A percentile compares a stretch with the other conserved stretches of the same genome.
Evolutionary conservation across 73 alveolate genomes (phyloP).

Genomic region (Loxodes magnus): DNA sequence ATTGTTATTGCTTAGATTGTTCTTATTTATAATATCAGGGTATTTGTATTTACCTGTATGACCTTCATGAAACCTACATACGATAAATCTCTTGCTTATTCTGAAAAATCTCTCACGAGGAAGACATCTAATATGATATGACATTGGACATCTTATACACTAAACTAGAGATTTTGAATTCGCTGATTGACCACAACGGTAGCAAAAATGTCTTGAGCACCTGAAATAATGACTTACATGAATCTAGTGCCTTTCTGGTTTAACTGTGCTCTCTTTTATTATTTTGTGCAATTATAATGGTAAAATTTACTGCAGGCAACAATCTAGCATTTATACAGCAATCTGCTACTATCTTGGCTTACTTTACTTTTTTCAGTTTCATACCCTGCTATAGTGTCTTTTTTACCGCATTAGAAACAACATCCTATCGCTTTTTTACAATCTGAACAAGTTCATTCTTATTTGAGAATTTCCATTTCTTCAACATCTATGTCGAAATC

Average conservation of each 20-base stretch:
- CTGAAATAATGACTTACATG: too few species aligned
- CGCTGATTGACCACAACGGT: slow-evolving; percentile 32
- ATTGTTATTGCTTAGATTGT: too few species aligned
- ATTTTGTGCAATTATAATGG: too few species aligned
- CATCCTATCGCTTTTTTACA: slow-evolving; percentile 37
- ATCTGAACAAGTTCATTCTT: slow-evolving; percentile 51
- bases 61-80: slow-evolving; percentile 33
- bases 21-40: background rate
- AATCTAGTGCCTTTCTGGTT: too few species aligned
- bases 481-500: slow-evolving; percentile 28
- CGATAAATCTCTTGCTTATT: slow-evolving; percentile 29
- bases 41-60: background rate
- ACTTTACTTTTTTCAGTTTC: too few species aligned
- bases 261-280: too few species aligned
- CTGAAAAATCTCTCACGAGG: slow-evolving; percentile 16
- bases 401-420: slow-evolving; percentile 50
- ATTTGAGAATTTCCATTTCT: slow-evolving; percentile 13
- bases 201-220: slow-evolving; percentile 51
- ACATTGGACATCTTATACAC: slow-evolving; percentile 44
- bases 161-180: slow-evolving; percentile 29
- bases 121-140: slow-evolving; percentile 38
- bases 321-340: too few species aligned
- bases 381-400: slow-evolving; percentile 18
- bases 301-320: too few species aligned
- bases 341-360: too few species aligned